Percentiles rank a stretch among this genome's conserved stretches.
Evolutionary conservation across 192 early-diverging fungal species (phyloP).

Genomic region (Rhizophlyctis rosea): DNA sequence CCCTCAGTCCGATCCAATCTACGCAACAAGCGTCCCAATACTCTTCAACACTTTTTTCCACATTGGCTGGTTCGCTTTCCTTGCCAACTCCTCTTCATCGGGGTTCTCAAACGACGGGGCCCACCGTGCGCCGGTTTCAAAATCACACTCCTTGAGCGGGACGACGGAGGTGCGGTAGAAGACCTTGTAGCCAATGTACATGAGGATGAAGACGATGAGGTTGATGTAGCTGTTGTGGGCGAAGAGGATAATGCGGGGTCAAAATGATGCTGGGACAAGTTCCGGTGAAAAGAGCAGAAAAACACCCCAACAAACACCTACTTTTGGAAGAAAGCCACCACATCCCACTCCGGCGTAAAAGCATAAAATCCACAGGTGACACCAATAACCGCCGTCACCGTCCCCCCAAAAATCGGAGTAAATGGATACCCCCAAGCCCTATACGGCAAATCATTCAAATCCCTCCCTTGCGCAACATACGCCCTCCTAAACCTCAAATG

Average conservation of each 20-base stretch:
- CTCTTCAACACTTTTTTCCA: too few relatives aligned
- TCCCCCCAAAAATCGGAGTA: constrained; percentile 15
- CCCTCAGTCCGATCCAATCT: too few relatives aligned
- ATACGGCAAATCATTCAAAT: constrained; percentile 34
- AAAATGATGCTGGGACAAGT: not conserved
- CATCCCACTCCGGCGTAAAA: constrained; percentile 10
- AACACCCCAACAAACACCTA: not conserved
- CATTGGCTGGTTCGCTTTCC: too few relatives aligned
- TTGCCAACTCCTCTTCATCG: too few relatives aligned
- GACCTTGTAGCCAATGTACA: constrained; percentile 65
- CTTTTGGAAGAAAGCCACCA: constrained; percentile 9
- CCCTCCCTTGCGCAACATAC: constrained; percentile 32
- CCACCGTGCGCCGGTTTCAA: constrained; percentile 49
- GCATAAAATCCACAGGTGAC: constrained; percentile 10
- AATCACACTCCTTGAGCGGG: constrained; percentile 60
- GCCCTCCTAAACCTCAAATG: constrained; percentile 43
- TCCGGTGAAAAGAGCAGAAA: not conserved
- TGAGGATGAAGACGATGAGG: constrained; percentile 60
- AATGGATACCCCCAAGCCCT: constrained; percentile 24
- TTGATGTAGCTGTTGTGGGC: constrained; percentile 44
- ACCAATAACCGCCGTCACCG: constrained; percentile 18
- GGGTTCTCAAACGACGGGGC: too few relatives aligned
- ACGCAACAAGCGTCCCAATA: too few relatives aligned
- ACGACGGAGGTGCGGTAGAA: constrained; percentile 57
- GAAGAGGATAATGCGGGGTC: not conserved